Base-by-base conservation (phyloP, 73 alveolate species). In the Paramecium caudatum region DNA sequence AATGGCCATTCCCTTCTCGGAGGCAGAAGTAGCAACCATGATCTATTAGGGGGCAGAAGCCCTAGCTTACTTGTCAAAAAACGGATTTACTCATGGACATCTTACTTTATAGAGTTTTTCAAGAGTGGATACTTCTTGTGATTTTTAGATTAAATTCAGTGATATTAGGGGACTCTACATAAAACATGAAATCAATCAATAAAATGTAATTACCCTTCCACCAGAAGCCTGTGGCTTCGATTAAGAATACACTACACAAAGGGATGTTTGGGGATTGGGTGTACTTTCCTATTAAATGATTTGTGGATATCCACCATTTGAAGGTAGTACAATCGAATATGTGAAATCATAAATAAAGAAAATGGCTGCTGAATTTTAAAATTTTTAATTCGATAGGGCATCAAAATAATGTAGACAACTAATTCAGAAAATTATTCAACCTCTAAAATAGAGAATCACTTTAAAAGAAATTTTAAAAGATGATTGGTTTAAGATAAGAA, bases 251-350 rank as follows among this genome's bases (percentile, higher is more conserved):
- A 55, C 23, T 21, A 8, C 23, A 17, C 30, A 16, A 10, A 55
- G 80, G 30, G 80, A 55, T 55, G 13, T 55, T 23, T 55, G 80
- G 80, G 9, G 43, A 27, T 55, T 55, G n/a, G 80, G 80, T 10
- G 80, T 55, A 17, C 9, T 55, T 16, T 6, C 80, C 1, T 55
- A 55, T 6, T 55, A 55, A 7, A 55, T 55, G 80, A 21, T 55
- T 2, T 55, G 80, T 55, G 80, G 80, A 23, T 55, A 55, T 55
- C 80, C 80, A 2, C 80, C 80, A 21, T 55, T 55, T 23, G 80
- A 21, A 55, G 80, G 80, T 12, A 55, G 16, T 55, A 55, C 80
- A 2, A 55, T 55, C 1, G 80, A 55, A 55, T 55, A 37, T 12
- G 43, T 55, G 25, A 55, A 55, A 21, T 55, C 80, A 27, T 23